Conservation (phyloP, 352 stramenopile genomes). For the Globisporangium sylvaticum region DNA sequence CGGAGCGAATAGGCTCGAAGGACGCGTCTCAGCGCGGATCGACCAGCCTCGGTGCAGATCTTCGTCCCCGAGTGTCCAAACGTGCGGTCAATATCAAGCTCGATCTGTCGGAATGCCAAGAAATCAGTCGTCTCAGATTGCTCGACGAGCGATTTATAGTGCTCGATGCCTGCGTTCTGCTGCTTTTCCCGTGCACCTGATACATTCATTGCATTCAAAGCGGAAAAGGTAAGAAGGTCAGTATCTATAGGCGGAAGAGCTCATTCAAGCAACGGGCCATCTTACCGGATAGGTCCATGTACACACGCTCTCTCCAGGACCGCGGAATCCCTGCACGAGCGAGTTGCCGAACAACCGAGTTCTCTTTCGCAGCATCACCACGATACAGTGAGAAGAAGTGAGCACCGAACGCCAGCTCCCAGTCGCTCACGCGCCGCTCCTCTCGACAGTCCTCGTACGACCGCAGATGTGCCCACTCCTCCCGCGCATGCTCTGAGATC, state of each 20-base stretch:
- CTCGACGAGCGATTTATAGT: conserved; percentile 49
- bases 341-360: conserved; percentile 29
- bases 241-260: background rate
- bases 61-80: conserved; percentile 74
- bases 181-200: conserved; percentile 50
- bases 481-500: conserved; percentile 32
- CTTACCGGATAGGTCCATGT: conserved; percentile 63
- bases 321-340: conserved; percentile 52
- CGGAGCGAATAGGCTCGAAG: conserved; percentile 77
- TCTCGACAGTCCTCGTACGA: conserved; percentile 78
- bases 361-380: conserved; percentile 14
- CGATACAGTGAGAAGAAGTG: conserved; percentile 30
- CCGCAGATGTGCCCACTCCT: conserved; percentile 57
- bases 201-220: background rate
- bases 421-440: conserved; percentile 58
- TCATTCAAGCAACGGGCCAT: background rate
- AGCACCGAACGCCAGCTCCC: conserved; percentile 45
- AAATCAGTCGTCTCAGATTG: conserved; percentile 45
- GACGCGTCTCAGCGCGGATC: conserved; percentile 54
- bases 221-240: background rate
- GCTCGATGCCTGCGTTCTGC: conserved; percentile 34
- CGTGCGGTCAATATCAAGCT: conserved; percentile 84
- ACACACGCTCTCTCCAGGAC: conserved; percentile 59
- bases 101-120: conserved; percentile 73
- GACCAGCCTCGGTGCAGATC: conserved; percentile 52